A percentile compares a stretch with the other conserved stretches of the same genome.
Evolutionary conservation across 179 eudicot genomes (phyloP).

Genomic region (Vitellaria paradoxa): DNA sequence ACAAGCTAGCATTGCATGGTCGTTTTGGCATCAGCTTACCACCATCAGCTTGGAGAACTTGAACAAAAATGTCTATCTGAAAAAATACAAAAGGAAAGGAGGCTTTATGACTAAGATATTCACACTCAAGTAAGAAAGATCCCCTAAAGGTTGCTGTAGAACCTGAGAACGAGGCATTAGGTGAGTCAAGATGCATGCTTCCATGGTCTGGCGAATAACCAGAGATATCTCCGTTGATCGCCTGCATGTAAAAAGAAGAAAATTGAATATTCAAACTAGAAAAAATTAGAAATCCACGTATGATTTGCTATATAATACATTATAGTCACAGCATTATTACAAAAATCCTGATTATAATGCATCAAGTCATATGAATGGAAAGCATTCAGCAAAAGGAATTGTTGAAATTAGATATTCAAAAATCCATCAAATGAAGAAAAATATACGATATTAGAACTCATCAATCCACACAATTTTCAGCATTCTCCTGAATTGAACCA

Average conservation of each 20-base stretch:
- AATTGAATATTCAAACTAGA: background rate
- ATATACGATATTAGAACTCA: background rate
- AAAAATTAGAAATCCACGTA: background rate
- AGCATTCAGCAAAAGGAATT: background rate
- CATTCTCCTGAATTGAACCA: background rate
- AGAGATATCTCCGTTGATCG: slow-evolving; percentile 93
- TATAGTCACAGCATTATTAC: background rate
- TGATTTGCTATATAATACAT: background rate
- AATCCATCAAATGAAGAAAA: background rate
- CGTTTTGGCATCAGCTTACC: slow-evolving; percentile 34
- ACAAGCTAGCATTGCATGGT: background rate
- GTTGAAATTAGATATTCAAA: background rate
- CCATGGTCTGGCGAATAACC: slow-evolving; percentile 98
- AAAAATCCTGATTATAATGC: background rate
- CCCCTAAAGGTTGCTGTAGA: background rate
- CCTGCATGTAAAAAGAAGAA: slow-evolving; percentile 37
- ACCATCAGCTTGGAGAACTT: slow-evolving; percentile 99
- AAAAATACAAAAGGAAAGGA: slow-evolving; percentile 16
- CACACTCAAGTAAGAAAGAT: background rate
- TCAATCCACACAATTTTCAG: background rate
- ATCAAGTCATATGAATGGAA: background rate
- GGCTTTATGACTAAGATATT: background rate
- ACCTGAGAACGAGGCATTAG: slow-evolving; percentile 95
- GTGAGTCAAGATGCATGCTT: slow-evolving; percentile 83
- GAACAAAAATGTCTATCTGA: slow-evolving; percentile 95